Conservation (phyloP, 805 yeast species). For the Candida nanaspora region DNA sequence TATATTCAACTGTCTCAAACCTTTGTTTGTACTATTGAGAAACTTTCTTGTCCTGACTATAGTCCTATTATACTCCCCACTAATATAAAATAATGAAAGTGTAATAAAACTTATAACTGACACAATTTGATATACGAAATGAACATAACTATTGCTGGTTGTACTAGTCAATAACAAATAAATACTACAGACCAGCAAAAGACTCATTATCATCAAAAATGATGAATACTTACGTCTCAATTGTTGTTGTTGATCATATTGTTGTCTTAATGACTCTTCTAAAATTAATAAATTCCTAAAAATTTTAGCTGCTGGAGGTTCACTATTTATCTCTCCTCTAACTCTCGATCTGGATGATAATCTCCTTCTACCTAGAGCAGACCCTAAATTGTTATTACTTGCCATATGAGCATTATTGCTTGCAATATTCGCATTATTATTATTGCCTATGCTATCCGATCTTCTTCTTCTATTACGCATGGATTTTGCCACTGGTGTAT, state of each 20-base stretch:
- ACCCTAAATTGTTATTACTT: constrained; percentile 1
- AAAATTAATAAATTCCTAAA: constrained; percentile 75
- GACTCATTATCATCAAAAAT: constrained; percentile 38
- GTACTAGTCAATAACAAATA: constrained; percentile 26
- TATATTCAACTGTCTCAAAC: constrained; percentile 75
- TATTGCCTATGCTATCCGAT: background rate
- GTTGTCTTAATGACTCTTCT: constrained; percentile 81
- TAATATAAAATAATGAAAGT: constrained; percentile 66
- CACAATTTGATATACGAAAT: constrained; percentile 42
- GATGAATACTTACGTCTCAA: constrained; percentile 56
- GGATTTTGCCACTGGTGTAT: constrained; percentile 13
- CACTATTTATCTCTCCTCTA: constrained; percentile 1
- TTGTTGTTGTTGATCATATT: constrained; percentile 63
- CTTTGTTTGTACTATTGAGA: constrained; percentile 78
- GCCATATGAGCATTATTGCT: background rate
- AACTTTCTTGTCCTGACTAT: constrained; percentile 77
- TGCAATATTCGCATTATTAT: background rate
- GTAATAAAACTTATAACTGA: constrained; percentile 61
- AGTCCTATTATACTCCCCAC: constrained; percentile 86
- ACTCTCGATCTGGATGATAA: constrained; percentile 3
- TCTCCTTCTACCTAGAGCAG: constrained; percentile 5
- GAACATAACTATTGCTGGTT: constrained; percentile 15
- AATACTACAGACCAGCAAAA: constrained; percentile 27
- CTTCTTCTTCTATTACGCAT: background rate
- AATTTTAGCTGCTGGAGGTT: constrained; percentile 57